Evolutionary conservation across 164 flowering plant genomes (phyloP).

Genomic region (Nelumbo lutea): DNA sequence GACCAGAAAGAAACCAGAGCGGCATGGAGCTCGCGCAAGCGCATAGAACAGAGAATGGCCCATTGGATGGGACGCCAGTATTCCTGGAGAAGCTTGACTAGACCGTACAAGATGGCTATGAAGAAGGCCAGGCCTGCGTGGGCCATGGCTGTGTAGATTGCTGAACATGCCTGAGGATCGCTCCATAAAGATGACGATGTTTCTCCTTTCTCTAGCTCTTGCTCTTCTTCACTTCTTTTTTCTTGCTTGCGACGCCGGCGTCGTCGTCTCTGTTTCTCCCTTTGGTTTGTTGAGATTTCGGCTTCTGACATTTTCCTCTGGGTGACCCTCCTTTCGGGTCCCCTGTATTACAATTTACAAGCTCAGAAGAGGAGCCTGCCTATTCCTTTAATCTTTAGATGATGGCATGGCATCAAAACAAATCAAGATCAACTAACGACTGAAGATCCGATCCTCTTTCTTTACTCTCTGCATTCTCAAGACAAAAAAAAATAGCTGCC

Average conservation of each 20-base stretch:
- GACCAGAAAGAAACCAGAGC: slow-evolving; percentile 19
- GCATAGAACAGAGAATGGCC: slow-evolving; percentile 26
- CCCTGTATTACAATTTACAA: slow-evolving; percentile 2
- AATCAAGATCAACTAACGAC: neutral
- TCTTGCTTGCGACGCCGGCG: slow-evolving; percentile 1
- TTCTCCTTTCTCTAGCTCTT: neutral
- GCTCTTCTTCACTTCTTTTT: neutral
- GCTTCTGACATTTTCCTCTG: slow-evolving; percentile 10
- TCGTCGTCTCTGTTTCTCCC: neutral
- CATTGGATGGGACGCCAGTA: slow-evolving; percentile 24
- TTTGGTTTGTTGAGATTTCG: neutral
- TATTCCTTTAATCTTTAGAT: slow-evolving; percentile 10
- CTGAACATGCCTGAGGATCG: slow-evolving; percentile 17
- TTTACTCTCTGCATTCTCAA: neutral
- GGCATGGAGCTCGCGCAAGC: slow-evolving; percentile 18
- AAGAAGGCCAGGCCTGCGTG: slow-evolving; percentile 18
- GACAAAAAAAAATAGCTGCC: no score
- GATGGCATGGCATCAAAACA: neutral
- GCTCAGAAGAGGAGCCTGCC: neutral
- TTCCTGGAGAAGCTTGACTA: slow-evolving; percentile 12
- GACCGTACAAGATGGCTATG: slow-evolving; percentile 15
- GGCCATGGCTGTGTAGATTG: slow-evolving; percentile 24
- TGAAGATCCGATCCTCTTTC: slow-evolving; percentile 1
- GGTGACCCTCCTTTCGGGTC: no score
- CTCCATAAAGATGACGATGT: neutral